phyloP scores from a whole-genome alignment of 1,284 basidiomycete species.

The Hymenochaete sp. region DNA sequence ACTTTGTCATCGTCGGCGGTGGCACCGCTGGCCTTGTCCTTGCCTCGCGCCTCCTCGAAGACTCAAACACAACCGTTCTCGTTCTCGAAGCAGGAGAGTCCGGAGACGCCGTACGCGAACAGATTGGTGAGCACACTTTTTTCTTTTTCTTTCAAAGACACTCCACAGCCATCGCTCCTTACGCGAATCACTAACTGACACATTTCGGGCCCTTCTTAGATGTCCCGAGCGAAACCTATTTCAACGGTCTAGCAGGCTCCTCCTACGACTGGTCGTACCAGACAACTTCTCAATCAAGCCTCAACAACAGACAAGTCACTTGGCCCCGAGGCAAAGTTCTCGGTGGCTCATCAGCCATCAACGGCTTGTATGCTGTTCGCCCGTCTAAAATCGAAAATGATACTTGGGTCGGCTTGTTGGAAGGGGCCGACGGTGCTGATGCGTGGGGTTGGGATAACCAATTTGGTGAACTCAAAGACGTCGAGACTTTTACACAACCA shows the following conservation, averaged over 20 bases:
- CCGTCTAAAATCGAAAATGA: constrained; percentile 47
- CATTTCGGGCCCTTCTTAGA: constrained; percentile 29
- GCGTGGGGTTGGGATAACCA: constrained; percentile 50
- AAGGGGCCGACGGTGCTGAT: constrained; percentile 25
- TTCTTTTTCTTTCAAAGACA: too few species aligned
- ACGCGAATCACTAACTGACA: neutral
- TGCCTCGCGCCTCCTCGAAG: constrained; percentile 63
- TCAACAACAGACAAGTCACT: constrained; percentile 29
- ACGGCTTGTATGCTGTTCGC: constrained; percentile 61
- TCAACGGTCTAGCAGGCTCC: constrained; percentile 38
- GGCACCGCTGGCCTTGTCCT: constrained; percentile 69
- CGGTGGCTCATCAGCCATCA: constrained; percentile 63
- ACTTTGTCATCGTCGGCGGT: constrained; percentile 54
- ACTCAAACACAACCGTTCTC: constrained; percentile 57
- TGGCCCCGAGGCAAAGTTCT: constrained; percentile 65
- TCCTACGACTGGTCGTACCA: constrained; percentile 57
- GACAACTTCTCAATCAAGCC: constrained; percentile 42
- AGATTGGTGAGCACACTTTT: constrained; percentile 30
- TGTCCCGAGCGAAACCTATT: constrained; percentile 45
- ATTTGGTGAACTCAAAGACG: constrained; percentile 45
- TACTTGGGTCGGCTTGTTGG: constrained; percentile 42
- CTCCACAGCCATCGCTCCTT: neutral
- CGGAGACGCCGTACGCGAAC: constrained; percentile 38
- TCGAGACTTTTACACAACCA: constrained; percentile 38
- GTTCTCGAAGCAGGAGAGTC: constrained; percentile 66